phyloP scores from a whole-genome alignment of 352 stramenopile genomes.

The Globisporangium perplexum region DNA sequence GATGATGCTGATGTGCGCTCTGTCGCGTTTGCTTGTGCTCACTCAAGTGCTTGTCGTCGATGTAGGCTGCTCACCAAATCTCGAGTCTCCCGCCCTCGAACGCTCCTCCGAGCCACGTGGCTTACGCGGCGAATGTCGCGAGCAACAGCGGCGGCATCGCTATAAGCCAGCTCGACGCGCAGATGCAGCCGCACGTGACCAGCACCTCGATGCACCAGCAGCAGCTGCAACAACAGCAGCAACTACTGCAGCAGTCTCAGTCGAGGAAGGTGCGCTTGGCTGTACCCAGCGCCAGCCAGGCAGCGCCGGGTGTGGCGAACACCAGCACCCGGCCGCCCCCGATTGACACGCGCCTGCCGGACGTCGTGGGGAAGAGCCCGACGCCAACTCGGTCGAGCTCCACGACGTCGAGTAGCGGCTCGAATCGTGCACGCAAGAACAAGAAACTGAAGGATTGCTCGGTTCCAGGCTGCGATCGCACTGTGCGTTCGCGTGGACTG shows the following conservation, averaged over 20 bases:
- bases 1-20: background rate
- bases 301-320: background rate
- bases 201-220: constrained; percentile 16
- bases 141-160: constrained; percentile 2
- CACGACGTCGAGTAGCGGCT: constrained; percentile 21
- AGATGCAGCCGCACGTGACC: constrained; percentile 14
- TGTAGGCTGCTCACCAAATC: constrained; percentile 12
- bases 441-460: constrained; percentile 86
- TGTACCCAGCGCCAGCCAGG: background rate
- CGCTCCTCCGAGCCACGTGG: constrained; percentile 1
- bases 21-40: constrained; percentile 9
- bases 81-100: constrained; percentile 3
- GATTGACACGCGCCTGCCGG: constrained; percentile 36
- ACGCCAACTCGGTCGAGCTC: constrained; percentile 39
- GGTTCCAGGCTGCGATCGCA: constrained; percentile 64
- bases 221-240: constrained; percentile 19
- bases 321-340: constrained; percentile 27
- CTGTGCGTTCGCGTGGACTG: constrained; percentile 66
- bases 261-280: background rate
- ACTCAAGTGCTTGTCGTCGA: constrained; percentile 7
- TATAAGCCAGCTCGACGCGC: constrained; percentile 7
- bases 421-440: constrained; percentile 47
- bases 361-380: constrained; percentile 8
- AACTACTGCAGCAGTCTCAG: constrained; percentile 3
- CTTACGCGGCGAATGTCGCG: background rate